Conservation (phyloP, 2,329 filamentous ascomycete genomes). For the Trichoderma endophyticum region DNA sequence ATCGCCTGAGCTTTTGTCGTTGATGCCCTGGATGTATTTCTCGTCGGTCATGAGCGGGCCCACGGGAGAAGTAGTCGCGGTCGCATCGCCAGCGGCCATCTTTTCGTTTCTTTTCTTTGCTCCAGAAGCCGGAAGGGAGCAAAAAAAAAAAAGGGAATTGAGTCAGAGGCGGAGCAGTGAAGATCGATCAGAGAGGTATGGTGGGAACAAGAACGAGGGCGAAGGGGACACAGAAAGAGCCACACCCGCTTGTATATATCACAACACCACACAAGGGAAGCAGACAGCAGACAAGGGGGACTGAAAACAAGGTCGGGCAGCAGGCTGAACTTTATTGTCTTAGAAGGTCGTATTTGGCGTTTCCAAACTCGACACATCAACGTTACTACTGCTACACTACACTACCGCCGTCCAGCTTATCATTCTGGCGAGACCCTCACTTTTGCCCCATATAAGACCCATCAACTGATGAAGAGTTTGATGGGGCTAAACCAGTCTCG, state of each 20-base stretch:
- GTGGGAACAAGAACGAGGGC: neutral
- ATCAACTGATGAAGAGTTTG: conserved; percentile 15
- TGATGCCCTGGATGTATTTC: conserved; percentile 30
- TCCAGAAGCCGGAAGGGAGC: neutral
- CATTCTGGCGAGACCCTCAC: conserved; percentile 16
- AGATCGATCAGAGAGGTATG: neutral
- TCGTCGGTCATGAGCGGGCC: conserved; percentile 24
- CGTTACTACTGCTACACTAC: conserved; percentile 16
- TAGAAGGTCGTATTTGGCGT: neutral
- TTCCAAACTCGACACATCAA: conserved; percentile 15
- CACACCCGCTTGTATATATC: neutral
- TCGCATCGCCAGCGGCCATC: conserved; percentile 19
- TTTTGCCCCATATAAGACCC: conserved; percentile 15
- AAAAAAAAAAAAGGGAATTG: neutral
- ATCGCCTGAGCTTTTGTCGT: conserved; percentile 25
- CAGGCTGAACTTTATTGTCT: conserved; percentile 4
- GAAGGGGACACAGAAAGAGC: neutral
- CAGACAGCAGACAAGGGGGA: neutral
- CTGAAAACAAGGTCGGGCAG: neutral
- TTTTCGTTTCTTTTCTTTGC: neutral
- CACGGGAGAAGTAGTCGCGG: neutral
- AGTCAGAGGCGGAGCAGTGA: neutral
- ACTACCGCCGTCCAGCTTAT: conserved; percentile 12
- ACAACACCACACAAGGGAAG: neutral
- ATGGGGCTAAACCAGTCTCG: conserved; percentile 11